Percentiles rank a stretch among this genome's conserved stretches.
phyloP scores from a whole-genome alignment of 768 basidiomycete species.

The Pleurotus tuoliensis region DNA sequence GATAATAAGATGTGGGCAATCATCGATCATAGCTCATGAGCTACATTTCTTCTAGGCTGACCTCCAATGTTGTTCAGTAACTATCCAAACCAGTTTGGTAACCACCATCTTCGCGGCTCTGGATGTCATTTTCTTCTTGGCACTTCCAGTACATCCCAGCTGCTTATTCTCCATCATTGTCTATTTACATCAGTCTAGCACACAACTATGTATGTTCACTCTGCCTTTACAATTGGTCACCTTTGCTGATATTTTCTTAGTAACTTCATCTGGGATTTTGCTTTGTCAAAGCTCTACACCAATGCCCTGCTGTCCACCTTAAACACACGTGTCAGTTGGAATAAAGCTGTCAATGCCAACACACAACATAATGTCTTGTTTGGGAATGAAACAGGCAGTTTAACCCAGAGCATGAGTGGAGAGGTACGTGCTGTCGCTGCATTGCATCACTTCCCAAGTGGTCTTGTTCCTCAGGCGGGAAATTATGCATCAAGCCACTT shows the following conservation, averaged over 20 bases:
- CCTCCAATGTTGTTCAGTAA: conserved; percentile 20
- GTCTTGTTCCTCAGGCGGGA: not conserved
- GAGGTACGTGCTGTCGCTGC: not conserved
- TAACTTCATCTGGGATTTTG: conserved; percentile 26
- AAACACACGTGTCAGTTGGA: conserved; percentile 20
- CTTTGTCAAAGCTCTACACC: conserved; percentile 27
- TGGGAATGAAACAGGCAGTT: not conserved
- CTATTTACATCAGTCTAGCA: not conserved
- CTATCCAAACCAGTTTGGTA: conserved; percentile 34
- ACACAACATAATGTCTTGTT: not conserved
- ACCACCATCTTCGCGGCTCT: conserved; percentile 32
- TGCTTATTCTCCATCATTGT: not conserved
- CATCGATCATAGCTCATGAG: not conserved
- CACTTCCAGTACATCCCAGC: conserved; percentile 7
- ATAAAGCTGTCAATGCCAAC: conserved; percentile 4
- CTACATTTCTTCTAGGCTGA: no score
- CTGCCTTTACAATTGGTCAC: not conserved
- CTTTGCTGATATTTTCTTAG: conserved; percentile 8
- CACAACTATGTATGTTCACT: conserved; percentile 2
- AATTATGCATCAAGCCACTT: not conserved
- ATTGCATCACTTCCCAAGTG: no score
- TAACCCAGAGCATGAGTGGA: not conserved
- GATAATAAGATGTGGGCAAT: conserved; percentile 30
- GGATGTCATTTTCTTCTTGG: conserved; percentile 22
- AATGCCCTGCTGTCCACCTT: conserved; percentile 24